Evolutionary conservation across 75 land plant genomes (phyloP), one percentile per base, ranked within the genome.

Genomic region (Picea glauca): DNA sequence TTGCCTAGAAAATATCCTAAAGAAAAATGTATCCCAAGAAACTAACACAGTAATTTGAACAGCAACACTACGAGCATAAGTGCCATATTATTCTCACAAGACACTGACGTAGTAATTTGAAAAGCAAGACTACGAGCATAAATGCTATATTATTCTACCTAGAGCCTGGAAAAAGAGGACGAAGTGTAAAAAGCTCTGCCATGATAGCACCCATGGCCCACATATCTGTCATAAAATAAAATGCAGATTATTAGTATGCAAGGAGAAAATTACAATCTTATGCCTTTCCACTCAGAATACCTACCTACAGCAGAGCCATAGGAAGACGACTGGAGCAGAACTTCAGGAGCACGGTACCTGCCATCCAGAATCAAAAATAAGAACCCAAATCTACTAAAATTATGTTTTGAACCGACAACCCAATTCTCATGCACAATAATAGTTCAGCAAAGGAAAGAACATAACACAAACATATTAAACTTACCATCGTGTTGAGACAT

Each of bases 201-300:
- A 94, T 96, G 35, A 96, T 94, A 54, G 99, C 99, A 75, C 99
- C 99, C 94, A 96, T 92, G 5, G 99, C 98, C 99, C 99, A 96
- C 93, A 94, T 90, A 79, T 96, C 99, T 95, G 84, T 21, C n/a
- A 43, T 81, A 15, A 59, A 32, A 70, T 54, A 83, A n/a, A 64
- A 60, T 20, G 17, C 64, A n/a, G 46, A 56, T 21, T 2, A 72
- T 61, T 60, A 72, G 67, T 32, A 35, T 58, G 58, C 58, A 30
- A 30, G 33, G 33, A 78, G 38, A 79, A 30, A n/a, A 35, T 33
- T 21, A 26, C 32, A 46, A 13, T 3, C 26, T 43, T 23, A 13
- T 31, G 13, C 11, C 9, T 21, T 18, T 60, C 5, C n/a, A 6
- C 3, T 32, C 23, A 65, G 13, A 13, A 65, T 13, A 79, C 94